Percentiles rank a stretch among this genome's conserved stretches.
Conservation (phyloP, 257 asterid species). For the Scutellaria barbata region DNA sequence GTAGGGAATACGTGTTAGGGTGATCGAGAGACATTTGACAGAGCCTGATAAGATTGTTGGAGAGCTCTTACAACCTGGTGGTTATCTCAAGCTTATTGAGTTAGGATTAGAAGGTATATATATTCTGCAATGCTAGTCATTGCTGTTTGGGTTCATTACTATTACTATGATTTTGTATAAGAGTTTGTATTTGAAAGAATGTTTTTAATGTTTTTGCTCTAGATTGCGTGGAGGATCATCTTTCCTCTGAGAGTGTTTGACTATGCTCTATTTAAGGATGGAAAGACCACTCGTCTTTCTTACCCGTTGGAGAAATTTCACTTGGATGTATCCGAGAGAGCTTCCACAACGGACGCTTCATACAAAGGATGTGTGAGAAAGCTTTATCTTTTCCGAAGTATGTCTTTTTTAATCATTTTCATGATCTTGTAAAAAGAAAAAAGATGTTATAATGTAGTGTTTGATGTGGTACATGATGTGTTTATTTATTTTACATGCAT, state of each 20-base stretch:
- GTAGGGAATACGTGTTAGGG: slow-evolving; percentile 83
- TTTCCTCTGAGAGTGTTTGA: slow-evolving; percentile 93
- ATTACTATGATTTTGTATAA: not conserved
- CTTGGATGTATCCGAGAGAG: slow-evolving; percentile 86
- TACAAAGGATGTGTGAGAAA: slow-evolving; percentile 84
- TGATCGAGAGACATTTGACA: slow-evolving; percentile 83
- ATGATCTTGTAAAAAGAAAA: not conserved
- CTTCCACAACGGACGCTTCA: slow-evolving; percentile 93
- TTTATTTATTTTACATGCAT: slow-evolving; percentile 17
- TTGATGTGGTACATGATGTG: slow-evolving; percentile 2
- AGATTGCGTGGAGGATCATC: slow-evolving; percentile 88
- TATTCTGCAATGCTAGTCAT: slow-evolving; percentile 10
- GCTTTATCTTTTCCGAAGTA: slow-evolving; percentile 91
- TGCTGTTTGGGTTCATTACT: not conserved
- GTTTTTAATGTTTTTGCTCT: slow-evolving; percentile 17
- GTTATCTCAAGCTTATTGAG: slow-evolving; percentile 85
- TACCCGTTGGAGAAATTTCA: slow-evolving; percentile 87
- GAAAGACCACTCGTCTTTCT: slow-evolving; percentile 74
- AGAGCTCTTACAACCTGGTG: slow-evolving; percentile 94
- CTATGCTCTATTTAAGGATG: slow-evolving; percentile 91
- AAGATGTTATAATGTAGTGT: not conserved
- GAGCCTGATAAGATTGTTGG: slow-evolving; percentile 96
- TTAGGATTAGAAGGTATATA: slow-evolving; percentile 75
- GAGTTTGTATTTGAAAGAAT: slow-evolving; percentile 11
- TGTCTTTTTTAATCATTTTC: slow-evolving; percentile 6